Conservation (phyloP, 2,329 filamentous ascomycete species). For the Coniochaeta pulveracea region DNA sequence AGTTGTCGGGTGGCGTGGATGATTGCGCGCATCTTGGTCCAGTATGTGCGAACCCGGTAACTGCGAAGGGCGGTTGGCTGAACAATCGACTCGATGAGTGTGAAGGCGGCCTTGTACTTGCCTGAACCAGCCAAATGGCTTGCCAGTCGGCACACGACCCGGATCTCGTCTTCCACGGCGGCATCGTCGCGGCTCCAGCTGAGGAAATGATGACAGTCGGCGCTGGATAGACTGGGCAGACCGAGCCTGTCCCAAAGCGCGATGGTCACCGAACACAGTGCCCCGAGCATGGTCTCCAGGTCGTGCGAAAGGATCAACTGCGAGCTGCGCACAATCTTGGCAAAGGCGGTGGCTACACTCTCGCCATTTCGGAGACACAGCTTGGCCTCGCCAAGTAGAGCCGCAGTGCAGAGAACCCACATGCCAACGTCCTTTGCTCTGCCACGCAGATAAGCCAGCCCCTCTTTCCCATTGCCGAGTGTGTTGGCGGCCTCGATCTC, state of each 20-base stretch:
- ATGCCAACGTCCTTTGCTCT: conserved; percentile 81
- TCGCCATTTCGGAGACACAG: conserved; percentile 62
- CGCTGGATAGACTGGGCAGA: conserved; percentile 39
- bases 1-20: conserved; percentile 54
- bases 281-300: conserved; percentile 60
- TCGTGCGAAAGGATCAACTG: conserved; percentile 72
- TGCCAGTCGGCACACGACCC: conserved; percentile 60
- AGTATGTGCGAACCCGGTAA: conserved; percentile 67
- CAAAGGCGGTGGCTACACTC: conserved; percentile 52
- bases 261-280: conserved; percentile 61
- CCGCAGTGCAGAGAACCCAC: conserved; percentile 75
- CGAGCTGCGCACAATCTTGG: conserved; percentile 71
- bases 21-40: conserved; percentile 55
- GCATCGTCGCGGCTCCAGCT: conserved; percentile 52
- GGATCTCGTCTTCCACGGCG: conserved; percentile 66
- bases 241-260: conserved; percentile 70
- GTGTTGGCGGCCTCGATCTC: conserved; percentile 61
- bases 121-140: conserved; percentile 56
- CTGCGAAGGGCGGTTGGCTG: conserved; percentile 42
- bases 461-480: conserved; percentile 70
- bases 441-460: conserved; percentile 68
- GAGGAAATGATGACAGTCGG: conserved; percentile 62
- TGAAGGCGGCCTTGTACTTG: conserved; percentile 56
- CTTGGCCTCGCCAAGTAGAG: conserved; percentile 77
- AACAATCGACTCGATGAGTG: conserved; percentile 37